These are phyloP conservation scores for Debaryomyces prosopidis DNA, from an alignment of 805 yeast genomes.

Conservation along the genomic window DNA sequence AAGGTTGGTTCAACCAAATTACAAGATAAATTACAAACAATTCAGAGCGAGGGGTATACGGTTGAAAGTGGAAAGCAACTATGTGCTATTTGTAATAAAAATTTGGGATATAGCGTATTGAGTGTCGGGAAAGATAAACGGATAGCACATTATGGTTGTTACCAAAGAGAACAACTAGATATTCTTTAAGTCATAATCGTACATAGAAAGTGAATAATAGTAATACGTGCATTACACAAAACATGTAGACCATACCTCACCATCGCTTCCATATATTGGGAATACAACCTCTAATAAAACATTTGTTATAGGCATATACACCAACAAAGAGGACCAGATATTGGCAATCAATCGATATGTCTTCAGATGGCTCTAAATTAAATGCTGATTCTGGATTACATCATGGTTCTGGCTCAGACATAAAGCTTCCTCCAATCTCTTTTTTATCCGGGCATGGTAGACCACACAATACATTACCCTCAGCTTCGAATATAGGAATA, in stretches of 20 bases:
- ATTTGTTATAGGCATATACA: too few relatives aligned
- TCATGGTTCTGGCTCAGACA: conserved; percentile 6
- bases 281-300: too few relatives aligned
- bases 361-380: conserved; percentile 4
- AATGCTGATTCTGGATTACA: neutral
- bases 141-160: conserved; percentile 62
- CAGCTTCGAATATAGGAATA: conserved; percentile 21
- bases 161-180: conserved; percentile 3
- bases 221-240: neutral
- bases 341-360: conserved; percentile 2
- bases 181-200: neutral
- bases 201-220: neutral
- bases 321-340: too few relatives aligned
- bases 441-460: conserved; percentile 20
- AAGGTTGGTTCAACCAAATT: conserved; percentile 54
- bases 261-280: too few relatives aligned
- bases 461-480: conserved; percentile 11
- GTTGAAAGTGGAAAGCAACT: conserved; percentile 39
- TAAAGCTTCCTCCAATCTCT: conserved; percentile 22
- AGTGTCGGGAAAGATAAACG: conserved; percentile 45
- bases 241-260: neutral
- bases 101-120: conserved; percentile 54
- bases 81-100: conserved; percentile 63
- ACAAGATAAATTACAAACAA: conserved; percentile 42
- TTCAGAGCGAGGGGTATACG: conserved; percentile 35